Percentiles rank a stretch among this genome's conserved stretches.
Evolutionary conservation across 768 basidiomycete species (phyloP).

Genomic region (Psilocybe tampanensis): DNA sequence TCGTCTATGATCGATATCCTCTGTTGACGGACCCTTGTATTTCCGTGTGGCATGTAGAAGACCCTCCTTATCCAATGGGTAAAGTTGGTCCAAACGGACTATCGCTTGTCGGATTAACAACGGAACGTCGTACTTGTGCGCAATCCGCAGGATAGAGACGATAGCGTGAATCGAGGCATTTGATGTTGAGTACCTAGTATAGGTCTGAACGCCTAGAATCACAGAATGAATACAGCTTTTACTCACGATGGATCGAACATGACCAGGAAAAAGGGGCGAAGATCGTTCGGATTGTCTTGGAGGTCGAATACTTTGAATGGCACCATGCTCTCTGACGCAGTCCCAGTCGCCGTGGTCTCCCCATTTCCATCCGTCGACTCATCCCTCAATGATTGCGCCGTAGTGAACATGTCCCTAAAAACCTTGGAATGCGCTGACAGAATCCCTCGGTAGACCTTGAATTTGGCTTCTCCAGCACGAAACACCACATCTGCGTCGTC

Average conservation of each 20-base stretch:
- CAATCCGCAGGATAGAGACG: not conserved
- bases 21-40: not conserved
- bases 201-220: too few species aligned
- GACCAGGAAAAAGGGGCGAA: not conserved
- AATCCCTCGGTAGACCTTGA: not conserved
- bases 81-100: not conserved
- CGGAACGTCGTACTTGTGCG: not conserved
- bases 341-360: too few species aligned
- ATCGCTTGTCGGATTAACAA: not conserved
- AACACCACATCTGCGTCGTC: slow-evolving; percentile 3
- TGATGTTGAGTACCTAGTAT: too few species aligned
- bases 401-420: not conserved
- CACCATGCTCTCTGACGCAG: not conserved
- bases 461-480: not conserved
- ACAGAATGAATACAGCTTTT: too few species aligned
- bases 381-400: too few species aligned
- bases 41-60: not conserved
- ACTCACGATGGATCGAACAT: slow-evolving; percentile 1
- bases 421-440: not conserved
- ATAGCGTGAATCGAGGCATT: not conserved
- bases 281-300: not conserved
- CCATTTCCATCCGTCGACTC: too few species aligned
- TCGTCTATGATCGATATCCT: not conserved
- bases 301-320: not conserved
- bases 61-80: not conserved